Evolutionary conservation across 108 stramenopile genomes (phyloP).

Genomic region (Nitzschia inconspicua): DNA sequence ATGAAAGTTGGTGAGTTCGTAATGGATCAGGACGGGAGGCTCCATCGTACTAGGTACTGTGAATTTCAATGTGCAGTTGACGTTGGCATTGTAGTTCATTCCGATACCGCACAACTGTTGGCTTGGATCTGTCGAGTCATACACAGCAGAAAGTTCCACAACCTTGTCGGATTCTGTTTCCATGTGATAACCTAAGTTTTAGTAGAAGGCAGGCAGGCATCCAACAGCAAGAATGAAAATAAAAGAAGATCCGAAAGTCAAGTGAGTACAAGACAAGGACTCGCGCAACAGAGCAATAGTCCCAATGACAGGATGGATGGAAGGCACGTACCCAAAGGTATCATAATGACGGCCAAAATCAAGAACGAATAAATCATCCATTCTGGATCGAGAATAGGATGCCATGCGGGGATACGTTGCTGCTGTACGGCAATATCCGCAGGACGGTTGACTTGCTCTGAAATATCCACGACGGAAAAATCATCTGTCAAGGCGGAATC

Average conservation of each 20-base stretch:
- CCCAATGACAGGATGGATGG: too few species aligned
- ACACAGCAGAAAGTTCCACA: slow-evolving; percentile 53
- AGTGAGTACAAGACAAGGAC: background rate
- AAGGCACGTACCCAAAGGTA: slow-evolving; percentile 76
- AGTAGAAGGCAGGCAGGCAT: background rate
- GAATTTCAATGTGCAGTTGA: slow-evolving; percentile 36
- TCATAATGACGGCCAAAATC: slow-evolving; percentile 75
- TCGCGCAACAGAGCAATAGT: background rate
- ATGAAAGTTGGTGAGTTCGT: slow-evolving; percentile 95
- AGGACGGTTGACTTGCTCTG: slow-evolving; percentile 60
- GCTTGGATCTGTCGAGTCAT: slow-evolving; percentile 36
- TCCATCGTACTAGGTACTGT: slow-evolving; percentile 68
- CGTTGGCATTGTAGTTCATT: slow-evolving; percentile 31
- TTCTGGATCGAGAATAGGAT: slow-evolving; percentile 88
- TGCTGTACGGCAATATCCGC: slow-evolving; percentile 65
- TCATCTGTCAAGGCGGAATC: slow-evolving; percentile 36
- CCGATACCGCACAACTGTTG: slow-evolving; percentile 35
- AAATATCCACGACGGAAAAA: slow-evolving; percentile 27
- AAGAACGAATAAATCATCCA: slow-evolving; percentile 82
- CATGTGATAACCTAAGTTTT: slow-evolving; percentile 48
- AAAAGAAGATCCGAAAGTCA: background rate
- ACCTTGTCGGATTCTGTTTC: slow-evolving; percentile 50
- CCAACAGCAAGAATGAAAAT: background rate
- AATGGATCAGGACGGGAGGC: slow-evolving; percentile 92
- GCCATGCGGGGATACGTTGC: slow-evolving; percentile 91